phyloP scores from a whole-genome alignment of 202 grass and related monocot species.

The Saccharum hybrid region DNA sequence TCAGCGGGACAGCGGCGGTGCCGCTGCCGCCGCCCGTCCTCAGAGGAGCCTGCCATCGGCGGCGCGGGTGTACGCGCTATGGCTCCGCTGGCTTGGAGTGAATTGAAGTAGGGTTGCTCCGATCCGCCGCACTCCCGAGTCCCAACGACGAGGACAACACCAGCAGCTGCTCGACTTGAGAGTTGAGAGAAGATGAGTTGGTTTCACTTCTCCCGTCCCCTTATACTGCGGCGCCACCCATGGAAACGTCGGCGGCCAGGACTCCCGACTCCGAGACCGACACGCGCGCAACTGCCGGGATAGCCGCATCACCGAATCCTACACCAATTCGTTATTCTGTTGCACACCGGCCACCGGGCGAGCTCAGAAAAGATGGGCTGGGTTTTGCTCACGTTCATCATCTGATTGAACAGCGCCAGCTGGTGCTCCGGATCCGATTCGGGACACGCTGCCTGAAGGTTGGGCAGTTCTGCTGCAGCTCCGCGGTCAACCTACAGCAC shows the following conservation, averaged over 20 bases:
- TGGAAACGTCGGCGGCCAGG: background rate
- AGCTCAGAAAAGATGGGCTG: no score
- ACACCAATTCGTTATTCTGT: background rate
- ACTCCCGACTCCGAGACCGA: background rate
- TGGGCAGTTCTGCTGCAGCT: no score
- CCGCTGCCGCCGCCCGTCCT: background rate
- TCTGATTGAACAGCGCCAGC: no score
- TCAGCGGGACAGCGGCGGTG: background rate
- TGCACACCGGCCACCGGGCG: background rate
- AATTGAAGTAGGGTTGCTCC: background rate
- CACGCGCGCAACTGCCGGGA: background rate
- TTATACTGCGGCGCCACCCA: background rate
- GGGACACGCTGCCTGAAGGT: no score
- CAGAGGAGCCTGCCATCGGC: constrained; percentile 8
- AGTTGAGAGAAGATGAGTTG: background rate
- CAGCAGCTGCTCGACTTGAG: background rate
- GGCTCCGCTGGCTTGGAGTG: background rate
- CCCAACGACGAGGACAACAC: background rate
- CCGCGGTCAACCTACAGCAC: background rate
- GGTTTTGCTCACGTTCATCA: no score
- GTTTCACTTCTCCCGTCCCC: background rate
- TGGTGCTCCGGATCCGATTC: no score
- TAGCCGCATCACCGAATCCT: background rate
- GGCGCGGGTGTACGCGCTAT: background rate
- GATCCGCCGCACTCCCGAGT: background rate